These are phyloP conservation scores for Fusarium devonianum DNA, from an alignment of 2,329 filamentous ascomycete species.

Conservation along the genomic window DNA sequence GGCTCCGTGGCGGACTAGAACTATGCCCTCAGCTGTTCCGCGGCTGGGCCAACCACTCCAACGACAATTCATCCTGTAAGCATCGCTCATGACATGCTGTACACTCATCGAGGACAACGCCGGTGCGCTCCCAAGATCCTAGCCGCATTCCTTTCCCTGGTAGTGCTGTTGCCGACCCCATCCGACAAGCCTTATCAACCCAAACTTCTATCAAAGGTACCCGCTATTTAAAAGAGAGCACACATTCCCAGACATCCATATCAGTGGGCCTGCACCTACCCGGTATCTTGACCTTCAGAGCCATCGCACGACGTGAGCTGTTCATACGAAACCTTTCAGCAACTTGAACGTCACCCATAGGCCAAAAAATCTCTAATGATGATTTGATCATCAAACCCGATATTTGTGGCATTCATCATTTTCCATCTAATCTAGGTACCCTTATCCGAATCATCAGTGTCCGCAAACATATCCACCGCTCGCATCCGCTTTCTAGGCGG, in stretches of 20 bases:
- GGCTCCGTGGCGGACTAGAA: neutral
- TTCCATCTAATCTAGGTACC: slow-evolving; percentile 12
- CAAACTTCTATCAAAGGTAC: too few species aligned
- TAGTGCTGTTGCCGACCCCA: too few species aligned
- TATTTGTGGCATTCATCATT: slow-evolving; percentile 2
- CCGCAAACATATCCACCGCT: slow-evolving; percentile 88
- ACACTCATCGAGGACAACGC: too few species aligned
- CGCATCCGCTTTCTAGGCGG: slow-evolving; percentile 69
- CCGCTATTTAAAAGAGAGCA: too few species aligned
- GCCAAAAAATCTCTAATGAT: slow-evolving; percentile 3
- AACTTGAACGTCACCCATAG: slow-evolving; percentile 4
- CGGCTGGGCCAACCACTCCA: slow-evolving; percentile 19
- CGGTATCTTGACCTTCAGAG: too few species aligned
- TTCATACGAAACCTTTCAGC: too few species aligned
- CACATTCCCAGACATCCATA: too few species aligned
- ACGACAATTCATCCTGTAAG: slow-evolving; percentile 4
- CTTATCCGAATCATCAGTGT: slow-evolving; percentile 63
- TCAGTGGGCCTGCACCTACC: too few species aligned
- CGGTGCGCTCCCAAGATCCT: slow-evolving; percentile 1
- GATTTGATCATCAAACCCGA: slow-evolving; percentile 2
- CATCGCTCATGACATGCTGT: too few species aligned
- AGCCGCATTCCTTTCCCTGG: too few species aligned
- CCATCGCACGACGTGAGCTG: too few species aligned
- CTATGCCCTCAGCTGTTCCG: slow-evolving; percentile 7
- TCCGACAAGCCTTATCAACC: too few species aligned